phyloP scores from a whole-genome alignment of 176 grass and related monocot genomes.

The Saccharum spontaneum region DNA sequence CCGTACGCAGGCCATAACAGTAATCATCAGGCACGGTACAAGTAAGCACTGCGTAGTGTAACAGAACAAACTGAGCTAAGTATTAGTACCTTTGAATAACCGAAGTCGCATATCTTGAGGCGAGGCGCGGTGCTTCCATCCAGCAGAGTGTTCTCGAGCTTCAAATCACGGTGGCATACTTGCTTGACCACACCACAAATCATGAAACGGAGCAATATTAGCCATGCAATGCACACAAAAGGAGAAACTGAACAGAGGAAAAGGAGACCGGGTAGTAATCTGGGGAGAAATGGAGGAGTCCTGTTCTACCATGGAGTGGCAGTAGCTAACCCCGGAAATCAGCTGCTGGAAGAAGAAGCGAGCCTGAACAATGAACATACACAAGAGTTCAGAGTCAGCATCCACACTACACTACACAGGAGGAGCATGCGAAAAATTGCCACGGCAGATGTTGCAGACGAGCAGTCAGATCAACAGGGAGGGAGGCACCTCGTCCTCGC shows the following conservation, averaged over 20 bases:
- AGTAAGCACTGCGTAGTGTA: neutral
- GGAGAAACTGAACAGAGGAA: neutral
- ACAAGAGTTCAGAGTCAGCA: neutral
- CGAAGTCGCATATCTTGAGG: constrained; percentile 86
- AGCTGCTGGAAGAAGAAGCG: constrained; percentile 90
- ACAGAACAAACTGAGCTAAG: neutral
- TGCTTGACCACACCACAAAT: constrained; percentile 52
- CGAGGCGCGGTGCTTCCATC: constrained; percentile 71
- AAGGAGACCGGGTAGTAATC: no score
- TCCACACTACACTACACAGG: constrained; percentile 9
- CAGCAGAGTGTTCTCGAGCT: constrained; percentile 77
- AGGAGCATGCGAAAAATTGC: neutral
- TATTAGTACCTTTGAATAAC: constrained; percentile 69
- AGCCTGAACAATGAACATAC: constrained; percentile 37
- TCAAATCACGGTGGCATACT: constrained; percentile 81
- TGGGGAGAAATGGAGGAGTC: neutral
- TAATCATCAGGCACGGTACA: neutral
- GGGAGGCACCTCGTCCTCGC: constrained; percentile 58
- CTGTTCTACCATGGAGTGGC: constrained; percentile 71
- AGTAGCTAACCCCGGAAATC: constrained; percentile 84
- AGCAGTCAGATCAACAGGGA: neutral
- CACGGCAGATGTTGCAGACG: neutral
- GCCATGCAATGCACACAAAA: neutral
- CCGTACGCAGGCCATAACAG: neutral
- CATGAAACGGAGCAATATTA: neutral